phyloP scores from a whole-genome alignment of 768 basidiomycete species.

The Boletus pseudo-olivaceus region DNA sequence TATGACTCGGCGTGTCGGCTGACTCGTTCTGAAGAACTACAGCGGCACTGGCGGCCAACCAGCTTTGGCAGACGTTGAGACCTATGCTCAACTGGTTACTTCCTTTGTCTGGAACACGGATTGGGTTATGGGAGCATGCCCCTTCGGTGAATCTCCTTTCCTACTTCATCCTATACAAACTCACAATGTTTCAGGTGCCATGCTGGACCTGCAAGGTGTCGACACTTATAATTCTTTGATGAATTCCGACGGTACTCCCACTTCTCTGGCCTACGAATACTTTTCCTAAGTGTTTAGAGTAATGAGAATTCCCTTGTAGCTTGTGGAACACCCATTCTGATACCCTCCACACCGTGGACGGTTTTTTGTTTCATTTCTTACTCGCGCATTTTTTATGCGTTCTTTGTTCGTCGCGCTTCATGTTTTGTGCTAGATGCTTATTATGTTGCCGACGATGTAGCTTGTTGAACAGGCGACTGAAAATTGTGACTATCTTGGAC shows the following conservation, averaged over 20 bases:
- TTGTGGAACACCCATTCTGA: slow-evolving; percentile 10
- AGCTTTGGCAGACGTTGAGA: slow-evolving; percentile 33
- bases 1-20: neutral
- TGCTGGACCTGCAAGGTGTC: slow-evolving; percentile 52
- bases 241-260: slow-evolving; percentile 33
- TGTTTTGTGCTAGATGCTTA: slow-evolving; percentile 23
- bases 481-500: neutral
- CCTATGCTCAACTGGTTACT: slow-evolving; percentile 43
- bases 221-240: slow-evolving; percentile 47
- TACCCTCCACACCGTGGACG: slow-evolving; percentile 19
- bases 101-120: slow-evolving; percentile 41
- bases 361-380: neutral
- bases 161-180: neutral
- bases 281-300: slow-evolving; percentile 24
- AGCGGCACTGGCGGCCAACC: slow-evolving; percentile 38
- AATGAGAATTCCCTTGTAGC: neutral
- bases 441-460: slow-evolving; percentile 10
- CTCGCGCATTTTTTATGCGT: neutral
- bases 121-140: slow-evolving; percentile 39
- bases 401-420: slow-evolving; percentile 8
- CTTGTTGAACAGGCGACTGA: slow-evolving; percentile 26
- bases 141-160: slow-evolving; percentile 53
- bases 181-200: slow-evolving; percentile 40
- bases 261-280: slow-evolving; percentile 48
- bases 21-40: slow-evolving; percentile 46